Conservation (phyloP, 331 rosid genomes). For the Stylosanthes scabra region DNA sequence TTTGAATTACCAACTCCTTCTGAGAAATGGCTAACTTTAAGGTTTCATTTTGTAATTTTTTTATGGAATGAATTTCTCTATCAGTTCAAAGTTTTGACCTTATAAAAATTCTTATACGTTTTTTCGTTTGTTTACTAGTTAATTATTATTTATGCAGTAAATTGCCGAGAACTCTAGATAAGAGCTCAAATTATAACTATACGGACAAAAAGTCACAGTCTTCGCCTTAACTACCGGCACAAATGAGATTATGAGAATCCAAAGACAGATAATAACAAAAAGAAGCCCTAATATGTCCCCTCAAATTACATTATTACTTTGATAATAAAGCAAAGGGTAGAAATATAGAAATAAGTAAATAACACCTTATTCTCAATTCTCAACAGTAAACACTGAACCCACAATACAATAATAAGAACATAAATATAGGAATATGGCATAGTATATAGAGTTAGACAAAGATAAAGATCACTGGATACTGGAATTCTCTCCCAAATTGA, state of each 20-base stretch:
- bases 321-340: not conserved
- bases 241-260: not conserved
- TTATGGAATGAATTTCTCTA: too few relatives aligned
- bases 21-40: too few relatives aligned
- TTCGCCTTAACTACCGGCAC: not conserved
- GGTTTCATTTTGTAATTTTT: too few relatives aligned
- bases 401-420: not conserved
- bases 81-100: too few relatives aligned
- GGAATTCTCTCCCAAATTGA: not conserved
- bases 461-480: not conserved
- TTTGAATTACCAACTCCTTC: too few relatives aligned
- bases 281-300: not conserved
- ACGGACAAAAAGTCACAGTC: not conserved
- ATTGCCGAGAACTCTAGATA: not conserved
- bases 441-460: not conserved
- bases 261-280: not conserved
- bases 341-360: not conserved
- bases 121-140: too few relatives aligned
- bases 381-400: not conserved
- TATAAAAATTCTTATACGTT: too few relatives aligned
- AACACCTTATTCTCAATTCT: not conserved
- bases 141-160: not conserved
- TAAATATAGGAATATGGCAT: not conserved
- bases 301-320: constrained; percentile 9
- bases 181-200: not conserved